phyloP scores from a whole-genome alignment of 2,329 filamentous ascomycete species.

The Cercospora berteroae region DNA sequence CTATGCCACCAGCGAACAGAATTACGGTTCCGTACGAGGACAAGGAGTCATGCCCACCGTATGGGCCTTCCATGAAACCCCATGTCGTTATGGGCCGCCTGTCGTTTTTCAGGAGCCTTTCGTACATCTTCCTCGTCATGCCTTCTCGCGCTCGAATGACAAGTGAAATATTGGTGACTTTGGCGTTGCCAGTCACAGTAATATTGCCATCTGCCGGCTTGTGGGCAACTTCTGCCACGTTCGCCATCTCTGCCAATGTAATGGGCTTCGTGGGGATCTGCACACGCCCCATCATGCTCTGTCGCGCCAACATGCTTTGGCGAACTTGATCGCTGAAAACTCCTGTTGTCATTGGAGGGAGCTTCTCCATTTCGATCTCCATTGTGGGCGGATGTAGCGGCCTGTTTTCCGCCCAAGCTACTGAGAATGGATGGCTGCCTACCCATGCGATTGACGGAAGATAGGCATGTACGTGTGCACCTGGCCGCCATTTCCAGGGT shows the following conservation, averaged over 20 bases:
- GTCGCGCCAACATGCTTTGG: constrained; percentile 14
- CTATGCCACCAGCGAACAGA: constrained; percentile 76
- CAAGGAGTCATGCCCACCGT: constrained; percentile 68
- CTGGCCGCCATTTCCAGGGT: constrained; percentile 53
- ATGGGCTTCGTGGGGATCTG: constrained; percentile 16
- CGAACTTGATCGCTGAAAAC: constrained; percentile 12
- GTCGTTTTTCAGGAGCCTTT: constrained; percentile 61
- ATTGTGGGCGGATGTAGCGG: constrained; percentile 37
- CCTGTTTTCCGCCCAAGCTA: constrained; percentile 54
- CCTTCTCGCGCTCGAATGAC: constrained; percentile 72
- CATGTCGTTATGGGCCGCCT: constrained; percentile 62
- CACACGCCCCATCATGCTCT: constrained; percentile 10
- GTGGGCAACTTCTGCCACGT: constrained; percentile 22
- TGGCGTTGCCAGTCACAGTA: constrained; percentile 31
- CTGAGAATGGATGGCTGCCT: constrained; percentile 51
- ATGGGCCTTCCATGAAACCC: constrained; percentile 73
- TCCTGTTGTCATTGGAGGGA: constrained; percentile 22
- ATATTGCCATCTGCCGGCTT: constrained; percentile 22
- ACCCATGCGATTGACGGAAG: constrained; percentile 49
- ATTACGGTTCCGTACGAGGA: constrained; percentile 75
- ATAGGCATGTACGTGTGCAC: constrained; percentile 61
- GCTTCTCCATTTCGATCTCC: constrained; percentile 39
- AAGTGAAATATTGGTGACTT: constrained; percentile 60
- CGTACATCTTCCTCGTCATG: constrained; percentile 68
- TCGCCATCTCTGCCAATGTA: constrained; percentile 20